These are phyloP conservation scores for Corymbia calophylla DNA, from an alignment of 441 rosid species.

Conservation along the genomic window DNA sequence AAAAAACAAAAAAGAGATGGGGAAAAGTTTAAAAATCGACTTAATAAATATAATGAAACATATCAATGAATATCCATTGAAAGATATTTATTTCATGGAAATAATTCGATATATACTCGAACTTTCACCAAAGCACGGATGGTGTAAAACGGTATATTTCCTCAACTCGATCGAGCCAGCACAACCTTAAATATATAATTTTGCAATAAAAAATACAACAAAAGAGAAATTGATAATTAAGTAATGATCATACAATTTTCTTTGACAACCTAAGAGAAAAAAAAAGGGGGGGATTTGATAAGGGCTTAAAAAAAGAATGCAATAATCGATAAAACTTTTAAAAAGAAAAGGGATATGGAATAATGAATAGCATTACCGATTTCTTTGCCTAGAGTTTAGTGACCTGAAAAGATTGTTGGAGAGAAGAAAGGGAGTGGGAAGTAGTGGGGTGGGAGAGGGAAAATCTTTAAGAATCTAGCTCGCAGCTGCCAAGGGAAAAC, in stretches of 20 bases:
- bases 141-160: neutral
- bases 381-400: neutral
- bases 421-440: neutral
- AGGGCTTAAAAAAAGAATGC: neutral
- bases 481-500: neutral
- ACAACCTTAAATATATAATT: neutral
- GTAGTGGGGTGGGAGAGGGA: neutral
- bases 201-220: neutral
- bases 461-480: no score
- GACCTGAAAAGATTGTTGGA: neutral
- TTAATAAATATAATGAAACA: neutral
- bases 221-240: neutral
- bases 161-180: neutral
- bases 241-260: neutral
- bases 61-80: neutral
- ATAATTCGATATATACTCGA: neutral
- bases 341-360: neutral
- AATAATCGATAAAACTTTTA: neutral
- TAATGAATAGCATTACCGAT: neutral
- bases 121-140: accelerated
- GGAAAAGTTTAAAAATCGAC: neutral
- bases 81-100: neutral
- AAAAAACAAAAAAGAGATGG: neutral
- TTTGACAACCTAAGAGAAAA: neutral
- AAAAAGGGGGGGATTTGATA: accelerated